Evolutionary conservation across 169 alveolate species (phyloP).

Genomic region (Ophryocystis elektroscirrha): DNA sequence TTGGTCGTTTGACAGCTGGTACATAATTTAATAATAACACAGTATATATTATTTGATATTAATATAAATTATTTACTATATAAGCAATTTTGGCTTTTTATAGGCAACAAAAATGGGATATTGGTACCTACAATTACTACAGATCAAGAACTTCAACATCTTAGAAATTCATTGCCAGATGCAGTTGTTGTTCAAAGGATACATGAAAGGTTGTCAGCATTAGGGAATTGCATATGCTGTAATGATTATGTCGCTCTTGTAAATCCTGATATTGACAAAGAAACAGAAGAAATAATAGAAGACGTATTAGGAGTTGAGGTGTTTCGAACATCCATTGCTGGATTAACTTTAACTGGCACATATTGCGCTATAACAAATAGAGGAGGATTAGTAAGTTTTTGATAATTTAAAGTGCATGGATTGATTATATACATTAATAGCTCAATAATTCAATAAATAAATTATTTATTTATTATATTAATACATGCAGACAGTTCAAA

Average conservation of each 20-base stretch:
- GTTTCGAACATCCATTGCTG: constrained; percentile 92
- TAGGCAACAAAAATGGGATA: constrained; percentile 80
- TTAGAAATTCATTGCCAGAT: constrained; percentile 88
- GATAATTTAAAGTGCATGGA: neutral
- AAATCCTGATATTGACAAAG: constrained; percentile 91
- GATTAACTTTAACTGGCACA: constrained; percentile 91
- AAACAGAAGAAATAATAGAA: constrained; percentile 88
- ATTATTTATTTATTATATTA: neutral
- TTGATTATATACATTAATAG: too few relatives aligned
- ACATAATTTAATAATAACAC: constrained; percentile 3
- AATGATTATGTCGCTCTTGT: constrained; percentile 91
- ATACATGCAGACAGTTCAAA: neutral
- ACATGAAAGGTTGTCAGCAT: constrained; percentile 89
- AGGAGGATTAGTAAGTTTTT: constrained; percentile 66
- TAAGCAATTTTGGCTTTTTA: neutral
- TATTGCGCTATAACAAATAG: constrained; percentile 76
- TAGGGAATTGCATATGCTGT: constrained; percentile 90
- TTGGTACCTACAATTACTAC: constrained; percentile 88
- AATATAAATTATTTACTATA: neutral
- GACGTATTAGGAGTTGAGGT: constrained; percentile 91
- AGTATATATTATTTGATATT: neutral
- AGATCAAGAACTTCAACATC: constrained; percentile 78
- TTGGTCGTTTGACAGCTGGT: constrained; percentile 86
- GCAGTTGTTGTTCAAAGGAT: constrained; percentile 62
- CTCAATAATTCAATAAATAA: neutral